Conservation (phyloP, 768 basidiomycete species). For the Lentinus brumalis region DNA sequence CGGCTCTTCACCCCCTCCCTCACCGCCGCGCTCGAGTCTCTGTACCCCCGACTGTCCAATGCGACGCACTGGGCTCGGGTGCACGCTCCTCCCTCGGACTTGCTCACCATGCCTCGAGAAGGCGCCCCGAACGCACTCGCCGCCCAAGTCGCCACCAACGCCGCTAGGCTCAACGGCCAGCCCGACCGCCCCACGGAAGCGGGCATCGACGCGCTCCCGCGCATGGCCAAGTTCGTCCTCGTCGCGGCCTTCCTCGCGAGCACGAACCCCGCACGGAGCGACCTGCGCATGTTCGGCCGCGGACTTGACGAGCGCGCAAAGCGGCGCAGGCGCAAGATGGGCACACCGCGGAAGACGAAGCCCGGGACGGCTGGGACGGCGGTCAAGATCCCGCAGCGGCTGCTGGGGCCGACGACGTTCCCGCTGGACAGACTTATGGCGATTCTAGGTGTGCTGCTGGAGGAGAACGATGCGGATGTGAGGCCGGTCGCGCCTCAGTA, state of each 20-base stretch:
- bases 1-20: constrained; percentile 66
- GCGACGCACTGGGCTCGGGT: constrained; percentile 61
- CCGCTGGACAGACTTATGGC: constrained; percentile 79
- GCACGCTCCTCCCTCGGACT: constrained; percentile 48
- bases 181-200: constrained; percentile 13
- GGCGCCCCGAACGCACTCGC: constrained; percentile 24
- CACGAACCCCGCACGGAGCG: constrained; percentile 80
- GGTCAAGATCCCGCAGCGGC: constrained; percentile 61
- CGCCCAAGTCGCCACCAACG: constrained; percentile 7
- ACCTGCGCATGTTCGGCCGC: constrained; percentile 81
- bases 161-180: background rate
- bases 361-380: constrained; percentile 22
- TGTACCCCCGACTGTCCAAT: constrained; percentile 69
- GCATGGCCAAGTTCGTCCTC: constrained; percentile 74
- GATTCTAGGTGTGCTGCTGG: constrained; percentile 74
- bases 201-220: constrained; percentile 47
- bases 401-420: constrained; percentile 78
- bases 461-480: constrained; percentile 65
- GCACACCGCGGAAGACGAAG: constrained; percentile 31
- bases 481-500: constrained; percentile 50
- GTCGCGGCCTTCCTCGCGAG: constrained; percentile 81
- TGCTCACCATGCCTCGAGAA: constrained; percentile 35
- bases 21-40: constrained; percentile 59
- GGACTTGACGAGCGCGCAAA: constrained; percentile 66
- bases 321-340: constrained; percentile 45